Conservation (phyloP, 2,329 filamentous ascomycete species). For the Neonectria neomacrospora region DNA sequence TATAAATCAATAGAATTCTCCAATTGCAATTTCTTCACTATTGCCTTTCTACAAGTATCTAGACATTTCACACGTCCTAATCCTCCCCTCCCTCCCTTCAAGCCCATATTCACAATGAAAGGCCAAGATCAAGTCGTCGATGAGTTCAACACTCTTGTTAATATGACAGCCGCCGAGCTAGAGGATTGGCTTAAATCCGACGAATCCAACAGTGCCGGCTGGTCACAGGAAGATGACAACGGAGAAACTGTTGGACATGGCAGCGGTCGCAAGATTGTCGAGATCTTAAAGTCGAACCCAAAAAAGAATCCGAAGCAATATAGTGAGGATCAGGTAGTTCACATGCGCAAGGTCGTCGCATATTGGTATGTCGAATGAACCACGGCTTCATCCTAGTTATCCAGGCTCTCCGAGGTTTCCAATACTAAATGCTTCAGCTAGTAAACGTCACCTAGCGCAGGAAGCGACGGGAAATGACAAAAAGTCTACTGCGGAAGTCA, state of each 20-base stretch:
- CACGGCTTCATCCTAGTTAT: neutral
- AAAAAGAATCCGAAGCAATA: conserved; percentile 67
- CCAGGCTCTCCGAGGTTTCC: neutral
- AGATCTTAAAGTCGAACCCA: conserved; percentile 71
- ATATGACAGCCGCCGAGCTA: conserved; percentile 71
- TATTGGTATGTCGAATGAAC: conserved; percentile 59
- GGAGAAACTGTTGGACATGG: conserved; percentile 73
- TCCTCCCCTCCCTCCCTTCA: neutral
- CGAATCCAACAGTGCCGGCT: conserved; percentile 68
- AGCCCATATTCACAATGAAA: conserved; percentile 35
- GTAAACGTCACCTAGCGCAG: conserved; percentile 73
- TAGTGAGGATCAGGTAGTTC: conserved; percentile 63
- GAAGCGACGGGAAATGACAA: conserved; percentile 68
- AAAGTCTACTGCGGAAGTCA: conserved; percentile 57
- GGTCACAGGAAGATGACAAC: conserved; percentile 66
- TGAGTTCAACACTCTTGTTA: conserved; percentile 74
- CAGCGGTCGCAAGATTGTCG: conserved; percentile 71
- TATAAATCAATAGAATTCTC: neutral
- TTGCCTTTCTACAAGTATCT: neutral
- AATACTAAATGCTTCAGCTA: conserved; percentile 25
- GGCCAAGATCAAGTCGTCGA: conserved; percentile 50
- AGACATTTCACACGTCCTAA: neutral
- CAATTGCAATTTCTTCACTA: neutral
- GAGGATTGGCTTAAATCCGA: conserved; percentile 69
- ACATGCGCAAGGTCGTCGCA: conserved; percentile 72